A percentile compares a stretch with the other conserved stretches of the same genome.
Evolutionary conservation across 345 rosid species (phyloP).

Genomic region (Citrus medica): DNA sequence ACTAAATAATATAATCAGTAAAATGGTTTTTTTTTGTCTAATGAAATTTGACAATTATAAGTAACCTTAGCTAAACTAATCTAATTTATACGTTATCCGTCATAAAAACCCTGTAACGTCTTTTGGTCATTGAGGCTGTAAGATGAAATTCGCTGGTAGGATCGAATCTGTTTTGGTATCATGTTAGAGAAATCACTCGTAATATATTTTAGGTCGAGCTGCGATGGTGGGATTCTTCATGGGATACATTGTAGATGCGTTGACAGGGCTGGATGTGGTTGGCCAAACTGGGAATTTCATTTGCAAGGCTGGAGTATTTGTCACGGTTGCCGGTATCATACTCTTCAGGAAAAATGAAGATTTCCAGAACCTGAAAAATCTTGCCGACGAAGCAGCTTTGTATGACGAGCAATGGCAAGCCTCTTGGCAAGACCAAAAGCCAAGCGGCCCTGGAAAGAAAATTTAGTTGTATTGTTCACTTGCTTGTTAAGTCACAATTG

Average conservation of each 20-base stretch:
- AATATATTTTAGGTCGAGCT: conserved; percentile 37
- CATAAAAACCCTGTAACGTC: no score
- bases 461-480: neutral
- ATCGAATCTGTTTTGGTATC: neutral
- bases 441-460: neutral
- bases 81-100: no score
- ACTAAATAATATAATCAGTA: no score
- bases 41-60: no score
- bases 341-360: conserved; percentile 29
- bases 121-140: no score
- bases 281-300: conserved; percentile 39
- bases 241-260: conserved; percentile 37
- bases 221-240: conserved; percentile 56
- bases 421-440: conserved; percentile 35
- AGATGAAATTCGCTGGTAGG: no score
- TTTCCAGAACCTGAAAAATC: conserved; percentile 26
- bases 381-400: conserved; percentile 44
- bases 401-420: conserved; percentile 58
- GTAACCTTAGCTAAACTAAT: no score
- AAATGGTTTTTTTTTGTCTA: no score
- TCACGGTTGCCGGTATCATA: conserved; percentile 27
- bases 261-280: conserved; percentile 41
- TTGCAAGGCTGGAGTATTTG: conserved; percentile 44
- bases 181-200: neutral
- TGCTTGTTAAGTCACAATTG: neutral